These are phyloP conservation scores for Neopestalotiopsis rosae DNA, from an alignment of 2,329 filamentous ascomycete genomes.

Conservation along the genomic window DNA sequence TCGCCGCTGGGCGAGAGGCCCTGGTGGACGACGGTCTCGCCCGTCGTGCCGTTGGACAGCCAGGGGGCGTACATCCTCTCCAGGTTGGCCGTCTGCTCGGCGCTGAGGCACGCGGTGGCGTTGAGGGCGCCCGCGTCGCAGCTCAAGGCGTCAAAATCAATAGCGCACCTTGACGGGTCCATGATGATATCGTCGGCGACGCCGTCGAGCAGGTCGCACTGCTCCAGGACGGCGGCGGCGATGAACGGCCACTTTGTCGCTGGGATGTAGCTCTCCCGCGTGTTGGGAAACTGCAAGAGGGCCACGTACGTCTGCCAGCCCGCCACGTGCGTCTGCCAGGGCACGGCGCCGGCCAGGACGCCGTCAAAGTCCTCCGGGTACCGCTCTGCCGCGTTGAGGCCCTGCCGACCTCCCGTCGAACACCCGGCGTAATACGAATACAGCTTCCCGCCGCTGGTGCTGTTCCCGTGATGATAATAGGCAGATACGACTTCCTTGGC, in stretches of 20 bases:
- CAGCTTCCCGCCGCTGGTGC: conserved; percentile 14
- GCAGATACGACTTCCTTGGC: conserved; percentile 48
- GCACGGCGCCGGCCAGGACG: conserved; percentile 48
- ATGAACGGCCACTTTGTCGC: conserved; percentile 36
- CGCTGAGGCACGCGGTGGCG: conserved; percentile 45
- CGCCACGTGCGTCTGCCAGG: conserved; percentile 30
- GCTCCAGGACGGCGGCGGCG: conserved; percentile 39
- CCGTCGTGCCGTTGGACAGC: not conserved
- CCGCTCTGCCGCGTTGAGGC: conserved; percentile 49
- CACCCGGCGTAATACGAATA: conserved; percentile 58
- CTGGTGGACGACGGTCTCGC: conserved; percentile 21
- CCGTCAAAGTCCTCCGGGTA: conserved; percentile 52
- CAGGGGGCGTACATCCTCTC: conserved; percentile 37
- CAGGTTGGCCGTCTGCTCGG: conserved; percentile 48
- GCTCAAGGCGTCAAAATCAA: conserved; percentile 39
- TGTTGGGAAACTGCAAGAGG: conserved; percentile 31
- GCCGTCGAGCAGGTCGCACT: conserved; percentile 48
- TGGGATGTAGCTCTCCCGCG: conserved; percentile 34
- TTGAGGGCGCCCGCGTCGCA: conserved; percentile 37
- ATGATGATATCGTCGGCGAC: conserved; percentile 45
- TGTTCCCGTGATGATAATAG: conserved; percentile 45
- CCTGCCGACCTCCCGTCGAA: conserved; percentile 60
- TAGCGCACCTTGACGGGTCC: conserved; percentile 42
- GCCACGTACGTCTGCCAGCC: conserved; percentile 33
- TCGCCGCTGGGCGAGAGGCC: conserved; percentile 24